Evolutionary conservation across 805 yeast species (phyloP).

Genomic region (Sugiyamaella qingdaonensis): DNA sequence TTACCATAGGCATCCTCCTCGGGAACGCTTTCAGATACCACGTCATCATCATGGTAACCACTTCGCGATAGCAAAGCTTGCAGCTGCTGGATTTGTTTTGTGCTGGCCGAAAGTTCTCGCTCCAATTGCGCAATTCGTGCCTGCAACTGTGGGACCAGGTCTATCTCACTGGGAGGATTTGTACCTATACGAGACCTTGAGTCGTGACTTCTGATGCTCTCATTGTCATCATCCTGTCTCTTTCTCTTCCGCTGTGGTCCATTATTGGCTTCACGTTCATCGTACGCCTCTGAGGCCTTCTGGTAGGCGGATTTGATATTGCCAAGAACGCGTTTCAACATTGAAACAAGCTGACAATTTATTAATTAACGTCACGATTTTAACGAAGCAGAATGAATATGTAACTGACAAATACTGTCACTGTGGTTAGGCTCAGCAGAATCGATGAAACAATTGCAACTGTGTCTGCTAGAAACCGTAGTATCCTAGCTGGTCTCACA

Average conservation of each 20-base stretch:
- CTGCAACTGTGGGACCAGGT: neutral
- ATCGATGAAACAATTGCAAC: no score
- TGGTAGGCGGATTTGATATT: slow-evolving; percentile 16
- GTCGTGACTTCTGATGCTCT: neutral
- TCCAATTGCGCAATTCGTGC: neutral
- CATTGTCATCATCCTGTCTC: slow-evolving; percentile 12
- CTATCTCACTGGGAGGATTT: neutral
- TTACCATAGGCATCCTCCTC: neutral
- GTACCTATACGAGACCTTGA: neutral
- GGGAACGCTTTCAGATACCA: neutral
- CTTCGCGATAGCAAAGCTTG: neutral
- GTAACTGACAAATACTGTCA: no score
- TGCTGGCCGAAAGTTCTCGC: neutral
- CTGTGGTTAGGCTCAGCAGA: no score
- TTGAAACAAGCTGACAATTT: neutral
- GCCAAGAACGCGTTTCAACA: slow-evolving; percentile 13
- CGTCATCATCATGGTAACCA: neutral
- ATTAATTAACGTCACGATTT: neutral
- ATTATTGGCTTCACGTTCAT: slow-evolving; percentile 4
- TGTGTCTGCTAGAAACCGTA: no score
- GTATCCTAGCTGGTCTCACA: neutral
- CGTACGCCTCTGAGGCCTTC: slow-evolving; percentile 20
- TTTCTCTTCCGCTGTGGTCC: slow-evolving; percentile 11
- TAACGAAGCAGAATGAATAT: neutral
- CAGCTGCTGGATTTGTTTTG: neutral